Percentiles rank a stretch among this genome's conserved stretches.
Evolutionary conservation across 495 filamentous ascomycete genomes (phyloP).

Genomic region (Podospora bellae-mahoneyi): DNA sequence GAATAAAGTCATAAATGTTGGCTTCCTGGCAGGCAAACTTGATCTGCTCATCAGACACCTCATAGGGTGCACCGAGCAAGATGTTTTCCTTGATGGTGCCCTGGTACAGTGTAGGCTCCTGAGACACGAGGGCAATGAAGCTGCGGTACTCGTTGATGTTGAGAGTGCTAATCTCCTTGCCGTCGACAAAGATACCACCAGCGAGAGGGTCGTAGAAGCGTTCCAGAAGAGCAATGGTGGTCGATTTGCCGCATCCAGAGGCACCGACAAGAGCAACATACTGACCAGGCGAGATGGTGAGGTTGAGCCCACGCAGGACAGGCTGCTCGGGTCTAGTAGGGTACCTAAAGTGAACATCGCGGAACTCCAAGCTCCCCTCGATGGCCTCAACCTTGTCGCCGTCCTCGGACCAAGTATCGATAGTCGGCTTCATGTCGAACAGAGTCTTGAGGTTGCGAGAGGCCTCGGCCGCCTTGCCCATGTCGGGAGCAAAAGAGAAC

Average conservation of each 20-base stretch:
- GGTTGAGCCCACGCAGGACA: slow-evolving; percentile 52
- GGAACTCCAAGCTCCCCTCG: slow-evolving; percentile 56
- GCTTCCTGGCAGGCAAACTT: slow-evolving; percentile 60
- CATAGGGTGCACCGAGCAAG: slow-evolving; percentile 47
- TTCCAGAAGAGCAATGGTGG: slow-evolving; percentile 65
- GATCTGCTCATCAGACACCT: slow-evolving; percentile 52
- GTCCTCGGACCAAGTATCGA: slow-evolving; percentile 66
- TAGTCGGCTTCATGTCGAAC: slow-evolving; percentile 37
- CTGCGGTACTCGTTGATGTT: slow-evolving; percentile 55
- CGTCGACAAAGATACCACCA: slow-evolving; percentile 58
- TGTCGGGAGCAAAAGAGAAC: slow-evolving; percentile 40
- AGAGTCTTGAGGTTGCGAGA: slow-evolving; percentile 38
- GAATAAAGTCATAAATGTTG: slow-evolving; percentile 65
- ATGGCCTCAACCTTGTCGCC: slow-evolving; percentile 56
- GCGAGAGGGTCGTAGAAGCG: slow-evolving; percentile 61
- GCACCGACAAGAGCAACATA: slow-evolving; percentile 71
- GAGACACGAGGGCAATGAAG: slow-evolving; percentile 59
- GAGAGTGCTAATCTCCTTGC: slow-evolving; percentile 47
- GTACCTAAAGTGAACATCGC: slow-evolving; percentile 62
- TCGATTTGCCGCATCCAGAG: slow-evolving; percentile 73
- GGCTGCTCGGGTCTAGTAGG: slow-evolving; percentile 55
- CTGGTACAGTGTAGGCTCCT: slow-evolving; percentile 59
- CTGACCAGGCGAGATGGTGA: slow-evolving; percentile 63
- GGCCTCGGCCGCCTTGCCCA: slow-evolving; percentile 39
- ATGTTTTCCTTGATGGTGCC: slow-evolving; percentile 62